Conservation (phyloP, 2,329 filamentous ascomycete genomes). For the Talaromyces rugulosus region DNA sequence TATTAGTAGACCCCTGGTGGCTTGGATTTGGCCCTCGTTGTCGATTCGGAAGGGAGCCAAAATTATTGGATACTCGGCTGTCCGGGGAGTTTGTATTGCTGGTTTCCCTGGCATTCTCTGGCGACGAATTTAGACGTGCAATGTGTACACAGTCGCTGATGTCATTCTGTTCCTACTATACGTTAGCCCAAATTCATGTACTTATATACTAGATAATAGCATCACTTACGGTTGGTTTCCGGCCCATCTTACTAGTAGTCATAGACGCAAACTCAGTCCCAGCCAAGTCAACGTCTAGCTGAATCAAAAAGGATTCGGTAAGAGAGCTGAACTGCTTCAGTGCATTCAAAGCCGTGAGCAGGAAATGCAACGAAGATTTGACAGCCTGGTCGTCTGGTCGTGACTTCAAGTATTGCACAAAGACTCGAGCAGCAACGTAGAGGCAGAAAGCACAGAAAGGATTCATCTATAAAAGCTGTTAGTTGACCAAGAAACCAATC, state of each 20-base stretch:
- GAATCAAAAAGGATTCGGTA: conserved; percentile 90
- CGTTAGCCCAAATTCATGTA: not conserved
- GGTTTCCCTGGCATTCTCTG: not conserved
- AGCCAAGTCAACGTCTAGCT: conserved; percentile 87
- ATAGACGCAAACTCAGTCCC: conserved; percentile 35
- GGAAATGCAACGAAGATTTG: conserved; percentile 79
- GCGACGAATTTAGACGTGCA: not conserved
- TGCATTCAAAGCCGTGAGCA: conserved; percentile 85
- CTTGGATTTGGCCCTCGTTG: conserved; percentile 15
- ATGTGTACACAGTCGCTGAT: not conserved
- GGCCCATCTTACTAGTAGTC: conserved; percentile 14
- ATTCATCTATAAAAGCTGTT: conserved; percentile 65
- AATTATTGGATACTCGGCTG: conserved; percentile 4
- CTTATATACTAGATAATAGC: not conserved
- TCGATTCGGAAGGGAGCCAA: conserved; percentile 23
- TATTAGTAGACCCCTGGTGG: not conserved
- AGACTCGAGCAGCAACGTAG: conserved; percentile 92
- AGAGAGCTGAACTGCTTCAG: conserved; percentile 83
- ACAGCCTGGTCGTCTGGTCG: conserved; percentile 76
- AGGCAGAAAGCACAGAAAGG: conserved; percentile 93
- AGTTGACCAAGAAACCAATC: not conserved
- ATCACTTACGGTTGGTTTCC: conserved; percentile 6
- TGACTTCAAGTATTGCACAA: conserved; percentile 94
- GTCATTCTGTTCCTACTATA: not conserved
- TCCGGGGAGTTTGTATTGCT: conserved; percentile 5